phyloP scores from a whole-genome alignment of 257 asterid species.

The Datura wrightii region DNA sequence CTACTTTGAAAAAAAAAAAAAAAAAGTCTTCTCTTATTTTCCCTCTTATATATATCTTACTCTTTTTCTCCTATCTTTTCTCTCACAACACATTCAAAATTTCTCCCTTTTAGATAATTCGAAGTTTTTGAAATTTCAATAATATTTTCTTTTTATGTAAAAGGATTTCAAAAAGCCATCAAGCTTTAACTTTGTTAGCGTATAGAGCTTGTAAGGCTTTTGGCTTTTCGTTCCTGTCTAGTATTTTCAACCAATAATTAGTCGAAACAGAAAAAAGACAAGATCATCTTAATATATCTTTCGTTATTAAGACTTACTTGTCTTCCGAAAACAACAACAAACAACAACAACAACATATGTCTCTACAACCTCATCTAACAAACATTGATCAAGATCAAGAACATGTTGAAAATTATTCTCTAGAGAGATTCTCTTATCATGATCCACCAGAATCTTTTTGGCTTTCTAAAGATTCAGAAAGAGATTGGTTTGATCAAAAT shows the following conservation, averaged over 20 bases:
- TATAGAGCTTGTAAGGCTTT: neutral
- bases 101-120: no score
- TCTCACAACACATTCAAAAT: neutral
- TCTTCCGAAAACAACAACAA: no score
- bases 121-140: neutral
- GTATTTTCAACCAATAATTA: neutral
- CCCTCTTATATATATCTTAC: neutral
- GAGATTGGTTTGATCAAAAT: conserved; percentile 33
- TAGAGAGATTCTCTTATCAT: neutral
- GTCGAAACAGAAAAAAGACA: no score
- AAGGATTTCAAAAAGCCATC: no score
- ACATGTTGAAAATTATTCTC: conserved; percentile 3
- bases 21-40: neutral
- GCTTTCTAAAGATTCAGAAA: conserved; percentile 25
- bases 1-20: neutral
- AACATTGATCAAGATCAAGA: neutral
- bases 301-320: no score
- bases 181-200: no score
- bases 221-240: neutral
- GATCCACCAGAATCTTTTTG: conserved; percentile 30
- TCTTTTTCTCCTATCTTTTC: neutral
- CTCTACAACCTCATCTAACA: conserved; percentile 3
- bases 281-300: no score
- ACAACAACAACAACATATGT: neutral
- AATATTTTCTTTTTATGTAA: neutral